Evolutionary conservation across 768 basidiomycete species (phyloP).

Genomic region (Lentinula boryana): DNA sequence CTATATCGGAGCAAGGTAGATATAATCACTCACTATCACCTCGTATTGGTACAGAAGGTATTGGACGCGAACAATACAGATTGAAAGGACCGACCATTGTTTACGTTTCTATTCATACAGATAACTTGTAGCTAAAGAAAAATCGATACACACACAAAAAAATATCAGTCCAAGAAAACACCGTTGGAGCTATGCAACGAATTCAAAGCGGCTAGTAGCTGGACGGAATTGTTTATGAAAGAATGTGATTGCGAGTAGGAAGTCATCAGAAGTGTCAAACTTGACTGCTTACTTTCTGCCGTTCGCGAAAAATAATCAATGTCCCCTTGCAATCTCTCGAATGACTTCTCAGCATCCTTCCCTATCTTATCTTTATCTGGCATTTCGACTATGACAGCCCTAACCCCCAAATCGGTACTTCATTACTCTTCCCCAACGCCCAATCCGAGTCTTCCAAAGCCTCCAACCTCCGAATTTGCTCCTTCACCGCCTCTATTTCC

Average conservation of each 20-base stretch:
- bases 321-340: not conserved
- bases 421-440: slow-evolving; percentile 2
- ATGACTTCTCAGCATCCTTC: not conserved
- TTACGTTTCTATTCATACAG: not conserved
- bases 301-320: not conserved
- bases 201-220: not conserved
- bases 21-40: too few relatives aligned
- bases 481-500: not conserved
- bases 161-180: not conserved
- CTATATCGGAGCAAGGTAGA: too few relatives aligned
- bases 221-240: not conserved
- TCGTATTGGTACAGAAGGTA: too few relatives aligned
- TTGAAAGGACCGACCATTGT: not conserved
- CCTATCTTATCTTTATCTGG: not conserved
- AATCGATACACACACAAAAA: not conserved
- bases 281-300: not conserved
- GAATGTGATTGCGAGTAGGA: not conserved
- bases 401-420: not conserved
- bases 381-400: not conserved
- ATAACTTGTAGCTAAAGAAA: not conserved
- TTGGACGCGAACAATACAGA: not conserved
- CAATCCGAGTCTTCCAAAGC: slow-evolving; percentile 1
- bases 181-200: not conserved
- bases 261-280: not conserved
- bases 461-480: not conserved